Percentiles rank a stretch among this genome's conserved stretches.
These are phyloP conservation scores for Mediolabrus comicus DNA, from an alignment of 108 stramenopile genomes.

Conservation along the genomic window DNA sequence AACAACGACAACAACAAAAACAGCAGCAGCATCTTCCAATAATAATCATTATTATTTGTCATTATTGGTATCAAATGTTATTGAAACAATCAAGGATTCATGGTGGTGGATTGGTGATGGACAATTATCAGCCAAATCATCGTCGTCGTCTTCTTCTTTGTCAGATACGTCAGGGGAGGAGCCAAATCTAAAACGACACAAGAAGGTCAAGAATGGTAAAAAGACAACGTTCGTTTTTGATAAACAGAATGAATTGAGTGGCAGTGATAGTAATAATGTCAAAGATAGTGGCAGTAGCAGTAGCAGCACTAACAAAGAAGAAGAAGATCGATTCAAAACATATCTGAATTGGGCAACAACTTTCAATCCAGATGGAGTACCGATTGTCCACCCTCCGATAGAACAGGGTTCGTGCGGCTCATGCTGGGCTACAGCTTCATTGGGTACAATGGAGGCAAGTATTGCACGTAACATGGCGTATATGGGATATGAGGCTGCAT, in stretches of 20 bases:
- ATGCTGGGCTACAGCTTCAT: conserved; percentile 98
- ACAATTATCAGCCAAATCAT: background rate
- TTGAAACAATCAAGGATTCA: conserved; percentile 11
- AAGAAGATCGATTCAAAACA: background rate
- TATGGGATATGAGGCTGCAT: conserved; percentile 41
- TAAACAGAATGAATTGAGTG: conserved; percentile 21
- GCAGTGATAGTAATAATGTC: conserved; percentile 13
- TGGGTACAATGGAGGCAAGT: conserved; percentile 90
- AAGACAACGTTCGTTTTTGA: conserved; percentile 13
- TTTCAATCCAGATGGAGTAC: conserved; percentile 79
- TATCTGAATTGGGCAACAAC: conserved; percentile 72
- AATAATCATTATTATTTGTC: background rate
- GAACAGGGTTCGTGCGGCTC: conserved; percentile 89
- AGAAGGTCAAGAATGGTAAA: background rate
- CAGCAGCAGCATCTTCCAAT: background rate
- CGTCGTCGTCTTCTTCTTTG: background rate
- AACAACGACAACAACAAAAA: background rate
- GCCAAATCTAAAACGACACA: background rate
- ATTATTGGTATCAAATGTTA: background rate
- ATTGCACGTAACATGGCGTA: conserved; percentile 60
- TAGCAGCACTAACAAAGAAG: background rate
- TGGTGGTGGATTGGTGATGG: conserved; percentile 40
- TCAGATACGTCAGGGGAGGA: background rate
- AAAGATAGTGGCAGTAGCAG: background rate
- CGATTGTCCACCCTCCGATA: conserved; percentile 60